phyloP scores from a whole-genome alignment of 805 yeast species.

The Nakazawaea siamensis region DNA sequence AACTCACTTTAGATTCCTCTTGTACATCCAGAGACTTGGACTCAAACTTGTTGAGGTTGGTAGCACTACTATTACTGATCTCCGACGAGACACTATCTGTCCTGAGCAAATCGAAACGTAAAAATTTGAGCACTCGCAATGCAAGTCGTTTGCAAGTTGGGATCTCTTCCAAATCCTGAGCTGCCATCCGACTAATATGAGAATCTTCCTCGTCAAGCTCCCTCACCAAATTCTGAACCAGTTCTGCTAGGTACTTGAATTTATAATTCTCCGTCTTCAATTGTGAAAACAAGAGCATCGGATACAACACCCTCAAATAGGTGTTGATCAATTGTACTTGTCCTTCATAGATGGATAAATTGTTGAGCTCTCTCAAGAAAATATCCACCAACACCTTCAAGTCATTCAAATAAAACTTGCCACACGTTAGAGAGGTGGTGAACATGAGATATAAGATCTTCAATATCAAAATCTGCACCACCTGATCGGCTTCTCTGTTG shows the following conservation, averaged over 20 bases:
- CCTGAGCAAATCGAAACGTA: constrained; percentile 1
- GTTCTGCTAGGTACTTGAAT: constrained; percentile 38
- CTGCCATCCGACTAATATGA: background rate
- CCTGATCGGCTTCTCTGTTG: constrained; percentile 62
- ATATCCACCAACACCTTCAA: constrained; percentile 79
- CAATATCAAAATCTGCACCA: constrained; percentile 69
- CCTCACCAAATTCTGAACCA: constrained; percentile 39
- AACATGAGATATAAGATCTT: constrained; percentile 71
- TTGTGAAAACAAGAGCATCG: constrained; percentile 61
- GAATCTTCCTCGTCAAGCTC: constrained; percentile 10
- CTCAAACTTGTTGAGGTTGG: constrained; percentile 5
- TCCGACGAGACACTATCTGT: constrained; percentile 9
- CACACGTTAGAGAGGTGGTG: constrained; percentile 55
- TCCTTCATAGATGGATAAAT: constrained; percentile 46
- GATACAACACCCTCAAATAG: constrained; percentile 66
- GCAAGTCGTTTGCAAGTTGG: constrained; percentile 6
- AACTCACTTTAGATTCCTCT: background rate
- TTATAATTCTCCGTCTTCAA: constrained; percentile 51
- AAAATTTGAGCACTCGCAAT: constrained; percentile 4
- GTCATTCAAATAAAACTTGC: constrained; percentile 75
- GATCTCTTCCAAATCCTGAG: constrained; percentile 6
- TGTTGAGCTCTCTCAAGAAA: constrained; percentile 67
- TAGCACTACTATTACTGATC: constrained; percentile 6
- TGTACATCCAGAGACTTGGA: constrained; percentile 4
- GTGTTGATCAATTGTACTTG: constrained; percentile 56